Base-by-base conservation (phyloP, 2,329 filamentous ascomycete species). In the Pseudopyrenochaeta lycopersici region DNA sequence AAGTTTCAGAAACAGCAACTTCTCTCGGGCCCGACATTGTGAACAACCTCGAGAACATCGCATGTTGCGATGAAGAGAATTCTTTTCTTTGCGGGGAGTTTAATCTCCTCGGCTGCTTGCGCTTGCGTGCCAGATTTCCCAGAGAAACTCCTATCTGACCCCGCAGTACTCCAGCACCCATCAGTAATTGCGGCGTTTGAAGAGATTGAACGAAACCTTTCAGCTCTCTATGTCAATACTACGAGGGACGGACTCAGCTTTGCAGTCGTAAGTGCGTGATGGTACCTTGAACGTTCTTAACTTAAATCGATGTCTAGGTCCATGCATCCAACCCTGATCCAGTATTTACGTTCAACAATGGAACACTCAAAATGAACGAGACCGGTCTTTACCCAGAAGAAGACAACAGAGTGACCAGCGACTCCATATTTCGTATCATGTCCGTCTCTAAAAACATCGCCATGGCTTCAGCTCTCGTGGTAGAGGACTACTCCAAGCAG, bases 371-470 rank as follows among this genome's bases (percentile, higher is more conserved):
- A 21, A 63, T 64, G 45, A 73, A 73, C 38, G 69, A 73, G 29
- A 70, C 67, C 2, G 42, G 23, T 17, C 3, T 47, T 0, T 30
- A 51, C 17, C 12, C 46, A 1, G 10, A 32, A 1, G 32, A 36
- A 4, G 38, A 52, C 1, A 67, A 66, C 9, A 1, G 44, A 11
- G 54, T 73, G 2, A 67, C 65, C 9, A 68, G 63, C 52, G 61
- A 72, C 23, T 72, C 71, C 9, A 64, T 72, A 14, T 71, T 72
- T 30, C 67, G 70, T 14, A 46, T 72, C 21, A 63, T 60, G 6
- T 74, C 71, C 0, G 49, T 70, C 7, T 68, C 70, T 2, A 74
- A 72, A 20, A 71, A 63, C 21, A 55, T 73, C 20, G 68, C 68
- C 3, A 59, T 64, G 35, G 46, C 63, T 12, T 70, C 68, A 11